Conservation (phyloP, 176 grass and related monocot species). For the Rhipidocladum racemiflorum region DNA sequence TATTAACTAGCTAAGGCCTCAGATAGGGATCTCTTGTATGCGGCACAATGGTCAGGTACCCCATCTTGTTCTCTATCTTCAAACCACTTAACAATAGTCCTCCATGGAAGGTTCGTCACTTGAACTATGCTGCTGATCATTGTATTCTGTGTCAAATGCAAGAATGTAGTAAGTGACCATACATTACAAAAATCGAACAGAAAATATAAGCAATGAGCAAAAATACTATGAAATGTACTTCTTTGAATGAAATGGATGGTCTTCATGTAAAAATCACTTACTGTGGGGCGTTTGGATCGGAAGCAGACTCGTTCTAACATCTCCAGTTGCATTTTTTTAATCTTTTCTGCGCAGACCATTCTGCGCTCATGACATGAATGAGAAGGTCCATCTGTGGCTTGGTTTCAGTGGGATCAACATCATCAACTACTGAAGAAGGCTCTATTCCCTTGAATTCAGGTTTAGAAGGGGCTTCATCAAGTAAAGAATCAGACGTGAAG, state of each 20-base stretch:
- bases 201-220: neutral
- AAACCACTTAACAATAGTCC: conserved; percentile 83
- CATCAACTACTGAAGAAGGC: conserved; percentile 23
- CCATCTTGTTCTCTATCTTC: conserved; percentile 79
- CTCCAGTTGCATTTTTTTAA: conserved; percentile 76
- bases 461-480: conserved; percentile 59
- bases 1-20: conserved; percentile 45
- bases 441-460: conserved; percentile 39
- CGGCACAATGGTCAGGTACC: conserved; percentile 45
- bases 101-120: conserved; percentile 84
- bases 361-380: conserved; percentile 49
- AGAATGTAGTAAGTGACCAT: conserved; percentile 2
- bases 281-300: conserved; percentile 77
- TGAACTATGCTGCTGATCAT: conserved; percentile 92
- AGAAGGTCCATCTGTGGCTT: conserved; percentile 47
- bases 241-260: conserved; percentile 4
- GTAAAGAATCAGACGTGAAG: conserved; percentile 91
- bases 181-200: conserved; percentile 6
- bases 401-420: conserved; percentile 36
- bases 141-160: conserved; percentile 59
- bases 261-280: conserved; percentile 42
- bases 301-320: conserved; percentile 80
- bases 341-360: conserved; percentile 66
- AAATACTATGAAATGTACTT: neutral
- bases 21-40: conserved; percentile 48